Evolutionary conservation across 371 early-diverging fungal species (phyloP).

Genomic region (Blakeslea trispora): DNA sequence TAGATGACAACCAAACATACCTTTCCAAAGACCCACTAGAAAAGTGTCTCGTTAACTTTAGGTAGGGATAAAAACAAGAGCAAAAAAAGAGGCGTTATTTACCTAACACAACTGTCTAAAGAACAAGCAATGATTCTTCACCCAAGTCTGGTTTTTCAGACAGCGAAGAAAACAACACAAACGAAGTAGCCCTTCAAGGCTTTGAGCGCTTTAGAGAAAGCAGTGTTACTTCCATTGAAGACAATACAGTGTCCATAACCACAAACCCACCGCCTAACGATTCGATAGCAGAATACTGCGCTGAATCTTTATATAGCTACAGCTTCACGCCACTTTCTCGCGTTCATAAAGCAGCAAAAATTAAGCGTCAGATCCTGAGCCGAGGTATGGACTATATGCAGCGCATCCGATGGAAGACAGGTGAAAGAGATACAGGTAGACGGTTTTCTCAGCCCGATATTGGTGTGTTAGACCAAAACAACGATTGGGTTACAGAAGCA

Average conservation of each 20-base stretch:
- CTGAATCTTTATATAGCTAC: slow-evolving; percentile 60
- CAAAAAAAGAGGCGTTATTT: too few species aligned
- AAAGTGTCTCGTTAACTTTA: not conserved
- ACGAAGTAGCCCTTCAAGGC: slow-evolving; percentile 11
- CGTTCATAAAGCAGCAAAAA: slow-evolving; percentile 40
- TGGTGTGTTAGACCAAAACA: slow-evolving; percentile 35
- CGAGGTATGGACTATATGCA: slow-evolving; percentile 62
- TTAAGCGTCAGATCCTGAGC: slow-evolving; percentile 45
- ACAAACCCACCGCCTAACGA: slow-evolving; percentile 7
- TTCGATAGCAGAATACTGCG: slow-evolving; percentile 29
- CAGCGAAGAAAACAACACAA: slow-evolving; percentile 13
- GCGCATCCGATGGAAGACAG: slow-evolving; percentile 51
- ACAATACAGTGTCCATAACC: not conserved
- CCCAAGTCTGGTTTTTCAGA: slow-evolving; percentile 14
- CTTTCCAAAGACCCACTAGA: not conserved
- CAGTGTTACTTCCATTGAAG: not conserved
- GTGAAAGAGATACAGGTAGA: slow-evolving; percentile 39
- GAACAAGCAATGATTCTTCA: not conserved
- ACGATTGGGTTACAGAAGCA: slow-evolving; percentile 23
- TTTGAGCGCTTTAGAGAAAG: slow-evolving; percentile 11
- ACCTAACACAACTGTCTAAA: not conserved
- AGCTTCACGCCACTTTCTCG: slow-evolving; percentile 55
- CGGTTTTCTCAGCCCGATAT: slow-evolving; percentile 41
- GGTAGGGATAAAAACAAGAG: not conserved
- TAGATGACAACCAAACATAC: not conserved